Conservation (phyloP, 805 yeast species). For the Diddensiella santjacobensis region DNA sequence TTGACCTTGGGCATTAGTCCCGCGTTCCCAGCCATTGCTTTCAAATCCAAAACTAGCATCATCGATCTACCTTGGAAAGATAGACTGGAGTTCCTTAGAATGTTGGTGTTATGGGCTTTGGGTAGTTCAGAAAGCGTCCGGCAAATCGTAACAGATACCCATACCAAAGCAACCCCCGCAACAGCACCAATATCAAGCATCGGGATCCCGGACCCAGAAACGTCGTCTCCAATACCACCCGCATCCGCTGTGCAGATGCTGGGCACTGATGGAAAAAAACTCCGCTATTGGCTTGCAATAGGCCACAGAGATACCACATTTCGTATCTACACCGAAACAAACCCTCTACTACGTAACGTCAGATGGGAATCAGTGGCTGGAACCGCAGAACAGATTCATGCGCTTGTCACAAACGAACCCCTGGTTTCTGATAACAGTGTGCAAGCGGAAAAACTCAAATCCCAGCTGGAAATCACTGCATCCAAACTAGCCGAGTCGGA, state of each 20-base stretch:
- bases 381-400: conserved; percentile 24
- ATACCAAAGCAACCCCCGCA: conserved; percentile 1
- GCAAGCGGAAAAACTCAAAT: conserved; percentile 9
- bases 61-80: conserved; percentile 31
- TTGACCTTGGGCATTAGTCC: conserved; percentile 28
- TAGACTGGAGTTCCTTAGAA: conserved; percentile 33
- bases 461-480: neutral
- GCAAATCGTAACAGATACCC: conserved; percentile 16
- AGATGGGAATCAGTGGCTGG: conserved; percentile 36
- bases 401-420: conserved; percentile 15
- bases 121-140: conserved; percentile 29
- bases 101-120: conserved; percentile 34
- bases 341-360: conserved; percentile 30
- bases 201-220: neutral
- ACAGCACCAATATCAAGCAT: neutral
- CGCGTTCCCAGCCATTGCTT: conserved; percentile 24
- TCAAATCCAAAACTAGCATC: conserved; percentile 25
- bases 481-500: conserved; percentile 16
- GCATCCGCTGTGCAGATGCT: neutral
- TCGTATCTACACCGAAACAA: conserved; percentile 33
- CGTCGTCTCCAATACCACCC: conserved; percentile 2
- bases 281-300: conserved; percentile 25
- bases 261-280: conserved; percentile 25
- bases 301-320: conserved; percentile 30
- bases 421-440: neutral